Evolutionary conservation across 345 rosid genomes (phyloP).

Genomic region (Linum usitatissimum): DNA sequence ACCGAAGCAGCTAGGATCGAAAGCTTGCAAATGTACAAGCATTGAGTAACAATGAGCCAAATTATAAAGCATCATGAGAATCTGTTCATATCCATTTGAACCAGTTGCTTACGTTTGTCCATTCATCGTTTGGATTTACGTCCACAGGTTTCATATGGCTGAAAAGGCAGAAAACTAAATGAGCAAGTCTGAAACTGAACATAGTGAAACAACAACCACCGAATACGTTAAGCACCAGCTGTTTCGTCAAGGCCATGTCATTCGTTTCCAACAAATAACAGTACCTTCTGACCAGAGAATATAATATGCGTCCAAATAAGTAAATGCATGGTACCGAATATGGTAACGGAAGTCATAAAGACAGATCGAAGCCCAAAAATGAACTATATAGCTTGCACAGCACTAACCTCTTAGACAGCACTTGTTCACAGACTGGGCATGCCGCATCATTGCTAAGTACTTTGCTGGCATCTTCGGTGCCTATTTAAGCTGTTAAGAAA

Average conservation of each 20-base stretch:
- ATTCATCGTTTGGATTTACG: slow-evolving; percentile 85
- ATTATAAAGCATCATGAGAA: slow-evolving; percentile 6
- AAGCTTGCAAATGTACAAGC: slow-evolving; percentile 3
- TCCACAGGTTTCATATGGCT: slow-evolving; percentile 89
- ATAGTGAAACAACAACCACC: neutral
- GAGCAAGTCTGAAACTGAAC: neutral
- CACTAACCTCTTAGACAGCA: slow-evolving; percentile 79
- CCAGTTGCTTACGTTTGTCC: slow-evolving; percentile 73
- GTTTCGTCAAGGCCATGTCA: neutral
- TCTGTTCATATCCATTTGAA: slow-evolving; percentile 1
- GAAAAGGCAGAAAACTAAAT: slow-evolving; percentile 11
- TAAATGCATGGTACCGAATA: neutral
- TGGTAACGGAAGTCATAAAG: neutral
- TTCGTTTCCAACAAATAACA: neutral
- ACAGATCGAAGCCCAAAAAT: neutral
- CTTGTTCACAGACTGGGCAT: slow-evolving; percentile 91
- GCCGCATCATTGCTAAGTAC: slow-evolving; percentile 80
- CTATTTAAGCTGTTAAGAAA: slow-evolving; percentile 43
- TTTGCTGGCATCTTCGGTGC: slow-evolving; percentile 86
- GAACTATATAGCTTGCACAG: neutral
- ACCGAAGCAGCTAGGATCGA: slow-evolving; percentile 8
- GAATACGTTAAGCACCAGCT: neutral
- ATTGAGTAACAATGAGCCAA: slow-evolving; percentile 10
- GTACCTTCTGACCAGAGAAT: neutral
- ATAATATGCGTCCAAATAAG: neutral